These are phyloP conservation scores for Colletotrichum camelliae DNA, from an alignment of 2,329 filamentous ascomycete genomes.

Conservation along the genomic window DNA sequence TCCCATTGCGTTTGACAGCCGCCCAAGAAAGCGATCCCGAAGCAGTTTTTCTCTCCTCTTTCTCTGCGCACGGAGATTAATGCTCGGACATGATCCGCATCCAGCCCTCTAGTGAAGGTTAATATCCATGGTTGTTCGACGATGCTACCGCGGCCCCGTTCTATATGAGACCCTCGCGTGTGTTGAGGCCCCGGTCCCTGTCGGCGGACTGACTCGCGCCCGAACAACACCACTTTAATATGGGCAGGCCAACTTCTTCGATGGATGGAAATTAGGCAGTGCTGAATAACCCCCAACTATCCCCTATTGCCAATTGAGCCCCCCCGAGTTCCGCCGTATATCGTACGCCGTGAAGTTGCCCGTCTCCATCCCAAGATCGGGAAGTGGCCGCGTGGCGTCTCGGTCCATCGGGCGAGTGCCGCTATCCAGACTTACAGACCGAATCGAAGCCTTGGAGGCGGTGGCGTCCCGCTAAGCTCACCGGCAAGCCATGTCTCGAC, in stretches of 20 bases:
- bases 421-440: not conserved
- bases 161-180: not conserved
- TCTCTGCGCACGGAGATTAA: not conserved
- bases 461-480: not conserved
- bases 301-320: not conserved
- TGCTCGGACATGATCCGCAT: conserved; percentile 6
- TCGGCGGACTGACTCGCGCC: conserved; percentile 1
- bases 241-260: not conserved
- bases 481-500: not conserved
- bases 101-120: not conserved
- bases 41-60: not conserved
- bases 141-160: conserved; percentile 1
- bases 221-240: not conserved
- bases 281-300: not conserved
- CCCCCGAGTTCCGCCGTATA: not conserved
- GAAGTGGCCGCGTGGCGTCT: not conserved
- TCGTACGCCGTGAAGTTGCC: not conserved
- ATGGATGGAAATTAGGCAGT: not conserved
- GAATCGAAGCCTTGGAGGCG: not conserved
- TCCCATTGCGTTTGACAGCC: not conserved
- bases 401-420: not conserved
- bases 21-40: not conserved
- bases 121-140: not conserved
- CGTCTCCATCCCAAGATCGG: not conserved
- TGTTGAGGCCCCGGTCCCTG: not conserved